These are phyloP conservation scores for Limnanthes douglasii DNA, from an alignment of 345 rosid genomes.

Conservation along the genomic window DNA sequence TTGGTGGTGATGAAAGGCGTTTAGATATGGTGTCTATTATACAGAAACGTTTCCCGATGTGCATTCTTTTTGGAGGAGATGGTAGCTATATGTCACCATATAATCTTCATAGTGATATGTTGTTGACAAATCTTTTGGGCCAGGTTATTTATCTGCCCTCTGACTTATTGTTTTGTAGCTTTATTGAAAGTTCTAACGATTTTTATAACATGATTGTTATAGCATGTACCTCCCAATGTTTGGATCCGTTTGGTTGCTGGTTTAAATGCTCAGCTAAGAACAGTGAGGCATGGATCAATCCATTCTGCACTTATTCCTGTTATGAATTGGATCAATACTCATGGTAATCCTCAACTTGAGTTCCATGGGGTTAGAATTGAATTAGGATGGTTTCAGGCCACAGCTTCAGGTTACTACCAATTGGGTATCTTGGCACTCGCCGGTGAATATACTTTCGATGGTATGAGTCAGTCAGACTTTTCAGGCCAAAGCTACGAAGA, in stretches of 20 bases:
- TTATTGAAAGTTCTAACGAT: constrained; percentile 3
- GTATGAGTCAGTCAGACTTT: constrained; percentile 24
- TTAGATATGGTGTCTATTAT: constrained; percentile 80
- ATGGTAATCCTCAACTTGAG: constrained; percentile 86
- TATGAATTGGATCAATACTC: constrained; percentile 74
- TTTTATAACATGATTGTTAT: constrained; percentile 8
- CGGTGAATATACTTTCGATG: constrained; percentile 37
- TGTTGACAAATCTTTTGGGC: constrained; percentile 82
- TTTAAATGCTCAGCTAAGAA: constrained; percentile 88
- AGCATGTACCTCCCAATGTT: constrained; percentile 89
- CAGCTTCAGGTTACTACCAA: constrained; percentile 97
- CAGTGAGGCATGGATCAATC: constrained; percentile 81
- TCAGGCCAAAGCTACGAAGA: constrained; percentile 28
- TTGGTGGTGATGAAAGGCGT: constrained; percentile 98
- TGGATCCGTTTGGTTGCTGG: constrained; percentile 96
- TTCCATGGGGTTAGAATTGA: constrained; percentile 80
- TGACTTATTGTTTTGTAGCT: background rate
- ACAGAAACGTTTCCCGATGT: constrained; percentile 90
- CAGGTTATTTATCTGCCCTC: constrained; percentile 42
- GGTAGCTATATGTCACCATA: constrained; percentile 99
- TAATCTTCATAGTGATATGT: constrained; percentile 59
- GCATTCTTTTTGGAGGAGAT: constrained; percentile 88
- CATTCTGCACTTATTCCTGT: constrained; percentile 68
- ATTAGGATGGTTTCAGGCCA: constrained; percentile 97
- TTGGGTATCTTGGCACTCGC: constrained; percentile 72